A percentile compares a stretch with the other conserved stretches of the same genome.
Evolutionary conservation across 2,329 filamentous ascomycete species (phyloP).

Genomic region (Trichoderma lentiforme): DNA sequence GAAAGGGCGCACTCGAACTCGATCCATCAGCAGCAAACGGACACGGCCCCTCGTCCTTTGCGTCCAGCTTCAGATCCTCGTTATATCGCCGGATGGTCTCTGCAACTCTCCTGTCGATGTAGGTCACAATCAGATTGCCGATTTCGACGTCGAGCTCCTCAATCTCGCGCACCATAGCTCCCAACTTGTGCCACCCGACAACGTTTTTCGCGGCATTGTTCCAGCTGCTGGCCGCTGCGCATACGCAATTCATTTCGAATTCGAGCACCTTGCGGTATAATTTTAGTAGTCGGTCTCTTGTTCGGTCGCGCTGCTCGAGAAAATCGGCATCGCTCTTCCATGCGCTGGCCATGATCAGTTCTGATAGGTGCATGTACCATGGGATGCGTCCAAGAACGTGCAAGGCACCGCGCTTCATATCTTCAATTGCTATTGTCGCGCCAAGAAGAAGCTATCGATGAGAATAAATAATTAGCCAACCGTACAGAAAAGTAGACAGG

Average conservation of each 20-base stretch:
- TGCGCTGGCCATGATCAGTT: conserved; percentile 25
- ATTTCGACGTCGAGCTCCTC: conserved; percentile 29
- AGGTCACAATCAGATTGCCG: conserved; percentile 23
- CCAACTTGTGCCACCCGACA: conserved; percentile 34
- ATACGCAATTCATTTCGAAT: conserved; percentile 41
- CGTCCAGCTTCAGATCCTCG: conserved; percentile 16
- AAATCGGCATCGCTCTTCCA: conserved; percentile 28
- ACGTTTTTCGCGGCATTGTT: conserved; percentile 37
- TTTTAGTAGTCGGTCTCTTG: conserved; percentile 26
- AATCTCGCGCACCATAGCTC: conserved; percentile 27
- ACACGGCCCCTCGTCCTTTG: background rate
- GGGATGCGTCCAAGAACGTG: conserved; percentile 34
- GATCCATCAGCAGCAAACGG: background rate
- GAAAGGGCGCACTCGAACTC: background rate
- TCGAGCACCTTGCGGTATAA: conserved; percentile 35
- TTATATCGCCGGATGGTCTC: conserved; percentile 21
- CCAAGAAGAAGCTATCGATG: conserved; percentile 33
- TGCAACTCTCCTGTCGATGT: conserved; percentile 21
- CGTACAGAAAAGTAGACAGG: background rate
- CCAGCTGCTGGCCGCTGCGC: conserved; percentile 37
- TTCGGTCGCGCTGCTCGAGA: conserved; percentile 22
- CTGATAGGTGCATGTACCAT: conserved; percentile 35
- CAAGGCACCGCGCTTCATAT: conserved; percentile 30
- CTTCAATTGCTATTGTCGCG: conserved; percentile 32
- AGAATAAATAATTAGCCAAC: background rate